These are phyloP conservation scores for Rhodotorula sp. DNA, from an alignment of 1,284 basidiomycete species.

Conservation along the genomic window DNA sequence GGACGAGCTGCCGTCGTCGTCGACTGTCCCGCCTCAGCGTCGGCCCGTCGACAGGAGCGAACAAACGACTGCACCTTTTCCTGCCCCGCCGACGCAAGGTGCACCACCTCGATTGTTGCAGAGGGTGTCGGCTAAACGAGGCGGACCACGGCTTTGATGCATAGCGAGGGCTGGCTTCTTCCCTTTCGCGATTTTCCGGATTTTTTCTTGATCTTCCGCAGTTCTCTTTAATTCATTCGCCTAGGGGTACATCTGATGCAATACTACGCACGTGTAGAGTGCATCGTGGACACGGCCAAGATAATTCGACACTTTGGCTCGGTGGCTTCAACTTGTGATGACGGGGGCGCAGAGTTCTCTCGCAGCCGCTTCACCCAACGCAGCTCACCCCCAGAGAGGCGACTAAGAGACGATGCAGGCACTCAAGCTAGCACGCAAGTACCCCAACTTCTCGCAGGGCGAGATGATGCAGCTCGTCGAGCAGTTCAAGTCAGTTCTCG, in stretches of 20 bases:
- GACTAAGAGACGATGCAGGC: slow-evolving; percentile 65
- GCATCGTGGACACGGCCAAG: too few species aligned
- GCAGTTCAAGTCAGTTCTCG: slow-evolving; percentile 80
- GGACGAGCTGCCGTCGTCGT: too few species aligned
- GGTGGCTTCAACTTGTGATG: too few species aligned
- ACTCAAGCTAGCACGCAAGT: slow-evolving; percentile 86
- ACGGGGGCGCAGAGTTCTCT: too few species aligned
- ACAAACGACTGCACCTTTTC: too few species aligned
- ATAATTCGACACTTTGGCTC: too few species aligned
- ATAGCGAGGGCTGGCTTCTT: not conserved
- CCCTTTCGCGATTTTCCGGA: not conserved
- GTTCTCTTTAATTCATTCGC: not conserved
- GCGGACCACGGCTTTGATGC: not conserved
- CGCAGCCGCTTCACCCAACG: too few species aligned
- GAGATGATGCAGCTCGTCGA: slow-evolving; percentile 91
- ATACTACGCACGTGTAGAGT: too few species aligned
- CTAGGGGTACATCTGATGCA: too few species aligned
- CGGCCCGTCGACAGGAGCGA: too few species aligned
- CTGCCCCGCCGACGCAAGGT: not conserved
- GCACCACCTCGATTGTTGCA: not conserved
- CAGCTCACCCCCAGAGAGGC: too few species aligned
- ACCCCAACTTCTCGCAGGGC: slow-evolving; percentile 84
- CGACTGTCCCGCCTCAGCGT: too few species aligned
- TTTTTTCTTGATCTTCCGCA: not conserved
- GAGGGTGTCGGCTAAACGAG: not conserved